Evolutionary conservation across 768 basidiomycete species (phyloP), one percentile per base, ranked within the genome.

Genomic region (Xerocomus brunneocitrinus): DNA sequence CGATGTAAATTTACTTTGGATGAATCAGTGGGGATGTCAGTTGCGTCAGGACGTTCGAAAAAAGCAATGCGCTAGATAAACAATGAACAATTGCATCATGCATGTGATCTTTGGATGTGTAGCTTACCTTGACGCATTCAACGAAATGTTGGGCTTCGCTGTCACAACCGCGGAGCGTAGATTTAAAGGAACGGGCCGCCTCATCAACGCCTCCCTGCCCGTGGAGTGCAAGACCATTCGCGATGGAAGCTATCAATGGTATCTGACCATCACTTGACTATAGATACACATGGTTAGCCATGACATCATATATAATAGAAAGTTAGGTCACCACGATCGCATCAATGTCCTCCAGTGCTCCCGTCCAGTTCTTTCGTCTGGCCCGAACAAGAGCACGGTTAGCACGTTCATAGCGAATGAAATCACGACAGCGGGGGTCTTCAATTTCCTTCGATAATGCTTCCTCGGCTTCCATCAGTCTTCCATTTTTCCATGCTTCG

Each of bases 321-420:
- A 38, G 16, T 19, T 38, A 7, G 6, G 2, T 50, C 22, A 60
- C 62, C 35, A 25, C 40, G 8, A 32, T 24, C 3, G 12, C 42
- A 3, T n/a, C 4, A 25, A 24, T 49, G 30, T 63, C 62, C 5
- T 50, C 24, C 25, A 53, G 43, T 4, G 62, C 61, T 4, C 27
- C 53, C 1, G 2, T 6, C 43, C 49, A 53, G 13, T 63, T 30
- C 22, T 30, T 10, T 3, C 1, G 55, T 13, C 47, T 46, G 2
- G 27, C n/a, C 12, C 62, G 61, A 42, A 63, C 41, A 19, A 62
- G 43, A 14, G 62, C 51, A 34, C 61, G 62, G 22, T 57, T 62
- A 14, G 49, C 61, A 19, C 35, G 47, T 5, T 31, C 9, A 43
- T 63, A 58, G 36, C 7, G 36, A 38, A 38, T 4, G n/a, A 38